Base-by-base conservation (phyloP, 306 rosid species). In the Vigna hirtella region DNA sequence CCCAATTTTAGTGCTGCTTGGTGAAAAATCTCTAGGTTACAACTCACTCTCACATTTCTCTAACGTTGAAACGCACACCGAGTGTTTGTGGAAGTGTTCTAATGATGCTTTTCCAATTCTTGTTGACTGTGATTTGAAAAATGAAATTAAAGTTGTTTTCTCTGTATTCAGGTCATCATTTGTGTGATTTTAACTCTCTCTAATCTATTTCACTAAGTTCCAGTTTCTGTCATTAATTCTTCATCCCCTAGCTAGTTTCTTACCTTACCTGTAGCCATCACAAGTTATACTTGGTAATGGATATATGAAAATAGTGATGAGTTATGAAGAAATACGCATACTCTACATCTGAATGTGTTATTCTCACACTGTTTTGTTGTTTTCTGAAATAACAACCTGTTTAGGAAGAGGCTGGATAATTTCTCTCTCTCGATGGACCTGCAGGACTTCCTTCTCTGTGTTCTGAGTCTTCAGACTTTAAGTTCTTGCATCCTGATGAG, bases 391-490 rank as follows among this genome's bases (percentile, higher is more conserved):
- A 55, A 36, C n/a, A 66, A 43, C 55, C 9, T 22, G 67, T 71
- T 66, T 75, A 81, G 87, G 84, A 53, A 72, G 81, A 48, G 83
- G 82, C 38, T 49, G 83, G 55, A 78, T 87, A 89, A 90, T 77
- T 72, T 88, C 79, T 34, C 12, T 86, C 17, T 64, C 70, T 66
- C 53, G 74, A 83, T 89, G 84, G 93, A 92, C 86, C 86, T 92
- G 64, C 91, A 85, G 88, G 92, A 87, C 58, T 92, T 92, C 66
- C 85, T 94, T 86, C 75, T 90, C 57, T 95, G 97, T 9, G 95
- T 91, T 74, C 89, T 20, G 97, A 42, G 92, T 92, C 22, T 78
- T 92, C 76, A 94, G 93, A 84, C 92, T 94, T 48, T 94, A 87
- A 52, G 97, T 91, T 93, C 15, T 79, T 95, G 40, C 30, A 43